Evolutionary conservation across 192 early-diverging fungal species (phyloP), one percentile per base, ranked within the genome.

Genomic region (Linnemannia hyalina): DNA sequence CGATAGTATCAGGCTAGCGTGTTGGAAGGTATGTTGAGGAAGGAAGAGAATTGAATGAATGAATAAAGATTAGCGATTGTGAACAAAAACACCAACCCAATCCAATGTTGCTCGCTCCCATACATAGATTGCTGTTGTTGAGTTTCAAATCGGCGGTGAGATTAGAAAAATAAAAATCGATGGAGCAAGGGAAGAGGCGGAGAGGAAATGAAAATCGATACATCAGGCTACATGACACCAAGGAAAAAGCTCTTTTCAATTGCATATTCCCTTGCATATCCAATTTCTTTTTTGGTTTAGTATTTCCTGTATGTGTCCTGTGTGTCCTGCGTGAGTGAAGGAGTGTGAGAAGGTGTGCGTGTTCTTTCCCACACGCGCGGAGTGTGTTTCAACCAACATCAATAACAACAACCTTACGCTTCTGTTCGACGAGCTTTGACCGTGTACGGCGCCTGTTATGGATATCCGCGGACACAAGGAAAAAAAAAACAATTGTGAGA

Each of bases 361-460:
- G 60, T 65, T 65, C 32, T 65, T 65, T 65, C 60, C 60, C 60
- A 65, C 60, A 32, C 49, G 18, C 60, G n/a, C 60, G n/a, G 60
- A 65, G 60, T 32, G 4, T 65, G 26, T 9, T 65, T 35, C 60
- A 32, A 57, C 55, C 6, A 57, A 26, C 47, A 49, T 23, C 5
- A 57, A 57, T 7, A 57, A n/a, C n/a, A 65, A 65, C 11, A 15
- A 65, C 29, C 65, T 73, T 76, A 85, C 77, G 74, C 74, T 74
- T 80, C 79, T 8, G 74, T 85, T 38, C 83, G 49, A 44, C 83
- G 79, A 55, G 77, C 83, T 41, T 76, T 85, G 70, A 81, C 85
- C 41, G 22, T 82, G 70, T 79, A 79, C 36, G 77, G 77, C 16
- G 68, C 52, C 74, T 82, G 36, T 32, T 55, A 80, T 57, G 22